Conservation (phyloP, 306 rosid species). For the Acacia confusa region DNA sequence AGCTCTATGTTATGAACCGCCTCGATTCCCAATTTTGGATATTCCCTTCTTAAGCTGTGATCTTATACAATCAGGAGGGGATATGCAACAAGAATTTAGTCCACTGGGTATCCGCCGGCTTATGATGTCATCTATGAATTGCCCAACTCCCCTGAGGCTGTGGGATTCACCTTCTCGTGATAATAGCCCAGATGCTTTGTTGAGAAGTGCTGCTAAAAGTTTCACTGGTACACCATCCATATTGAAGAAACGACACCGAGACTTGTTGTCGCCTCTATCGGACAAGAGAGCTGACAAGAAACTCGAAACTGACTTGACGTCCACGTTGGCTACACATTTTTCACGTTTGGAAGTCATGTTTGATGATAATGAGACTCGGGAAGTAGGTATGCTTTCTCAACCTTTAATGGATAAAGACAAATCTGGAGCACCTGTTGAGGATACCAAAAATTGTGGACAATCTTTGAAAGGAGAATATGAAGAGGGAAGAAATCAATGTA, state of each 20-base stretch:
- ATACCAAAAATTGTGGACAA: conserved; percentile 51
- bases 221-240: conserved; percentile 86
- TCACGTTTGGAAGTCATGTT: conserved; percentile 89
- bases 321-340: conserved; percentile 60
- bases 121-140: conserved; percentile 88
- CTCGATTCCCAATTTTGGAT: conserved; percentile 91
- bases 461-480: conserved; percentile 34
- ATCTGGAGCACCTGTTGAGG: conserved; percentile 39
- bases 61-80: conserved; percentile 77
- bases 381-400: conserved; percentile 42
- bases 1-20: conserved; percentile 88
- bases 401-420: conserved; percentile 45
- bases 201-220: conserved; percentile 90
- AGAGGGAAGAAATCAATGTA: conserved; percentile 34
- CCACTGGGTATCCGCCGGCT: conserved; percentile 97
- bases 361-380: conserved; percentile 51
- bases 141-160: conserved; percentile 85
- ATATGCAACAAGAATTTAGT: conserved; percentile 96
- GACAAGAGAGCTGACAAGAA: conserved; percentile 80
- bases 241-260: conserved; percentile 86
- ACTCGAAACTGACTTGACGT: conserved; percentile 65
- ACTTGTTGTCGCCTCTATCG: conserved; percentile 81
- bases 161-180: conserved; percentile 87
- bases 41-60: conserved; percentile 96
- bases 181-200: conserved; percentile 78